Conservation (phyloP, 805 yeast species). For the Metschnikowia lochheadii region DNA sequence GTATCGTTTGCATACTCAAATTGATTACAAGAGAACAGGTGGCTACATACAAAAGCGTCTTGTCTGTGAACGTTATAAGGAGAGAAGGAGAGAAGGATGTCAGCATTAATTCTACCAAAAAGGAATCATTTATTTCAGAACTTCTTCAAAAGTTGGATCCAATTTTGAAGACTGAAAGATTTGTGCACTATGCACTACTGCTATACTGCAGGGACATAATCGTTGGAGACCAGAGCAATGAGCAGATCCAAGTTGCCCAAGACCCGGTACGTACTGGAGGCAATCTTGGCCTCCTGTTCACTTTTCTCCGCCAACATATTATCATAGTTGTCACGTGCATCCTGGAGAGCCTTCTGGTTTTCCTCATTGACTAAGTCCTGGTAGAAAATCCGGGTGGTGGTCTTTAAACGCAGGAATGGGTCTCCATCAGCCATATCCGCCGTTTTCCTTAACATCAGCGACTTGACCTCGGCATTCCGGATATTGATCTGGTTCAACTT, state of each 20-base stretch:
- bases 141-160: too few relatives aligned
- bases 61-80: conserved; percentile 59
- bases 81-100: conserved; percentile 35
- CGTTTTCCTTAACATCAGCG: conserved; percentile 49
- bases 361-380: conserved; percentile 51
- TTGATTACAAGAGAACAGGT: conserved; percentile 66
- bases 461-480: conserved; percentile 72
- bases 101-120: conserved; percentile 78
- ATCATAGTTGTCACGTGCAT: conserved; percentile 47
- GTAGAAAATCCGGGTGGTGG: conserved; percentile 82
- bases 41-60: conserved; percentile 82
- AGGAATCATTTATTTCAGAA: conserved; percentile 17
- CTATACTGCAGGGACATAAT: conserved; percentile 22
- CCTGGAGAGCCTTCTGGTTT: conserved; percentile 54
- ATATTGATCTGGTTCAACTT: conserved; percentile 71
- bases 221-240: conserved; percentile 42
- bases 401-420: conserved; percentile 87
- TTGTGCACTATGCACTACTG: too few relatives aligned
- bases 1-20: conserved; percentile 77
- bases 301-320: conserved; percentile 37
- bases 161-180: too few relatives aligned
- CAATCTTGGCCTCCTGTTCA: conserved; percentile 41
- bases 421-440: conserved; percentile 50
- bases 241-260: conserved; percentile 56
- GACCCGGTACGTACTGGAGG: conserved; percentile 51